Conservation (phyloP, 2,329 filamentous ascomycete species). For the Phaeosphaeriaceae sp. region DNA sequence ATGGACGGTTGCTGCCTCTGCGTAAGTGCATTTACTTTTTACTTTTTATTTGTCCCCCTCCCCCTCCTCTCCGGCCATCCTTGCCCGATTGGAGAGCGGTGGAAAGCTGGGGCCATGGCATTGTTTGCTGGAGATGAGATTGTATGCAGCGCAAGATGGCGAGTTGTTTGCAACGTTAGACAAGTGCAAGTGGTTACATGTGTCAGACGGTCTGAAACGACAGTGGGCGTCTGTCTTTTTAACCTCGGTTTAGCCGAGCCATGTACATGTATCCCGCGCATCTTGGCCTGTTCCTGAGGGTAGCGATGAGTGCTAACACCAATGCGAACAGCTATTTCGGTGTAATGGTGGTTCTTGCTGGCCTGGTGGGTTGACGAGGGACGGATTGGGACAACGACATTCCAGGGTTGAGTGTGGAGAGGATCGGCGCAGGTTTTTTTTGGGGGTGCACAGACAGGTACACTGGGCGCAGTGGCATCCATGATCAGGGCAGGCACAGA, state of each 20-base stretch:
- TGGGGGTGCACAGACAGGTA: slow-evolving; percentile 22
- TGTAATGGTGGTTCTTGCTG: slow-evolving; percentile 50
- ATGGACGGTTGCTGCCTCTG: slow-evolving; percentile 47
- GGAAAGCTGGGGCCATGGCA: background rate
- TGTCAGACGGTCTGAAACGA: slow-evolving; percentile 10
- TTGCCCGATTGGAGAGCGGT: slow-evolving; percentile 3
- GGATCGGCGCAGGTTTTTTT: slow-evolving; percentile 19
- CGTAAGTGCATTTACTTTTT: slow-evolving; percentile 45
- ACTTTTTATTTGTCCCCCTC: background rate
- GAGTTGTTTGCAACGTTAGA: background rate
- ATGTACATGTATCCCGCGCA: slow-evolving; percentile 1
- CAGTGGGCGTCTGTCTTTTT: slow-evolving; percentile 1
- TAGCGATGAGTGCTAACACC: slow-evolving; percentile 23
- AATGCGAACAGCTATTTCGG: slow-evolving; percentile 51
- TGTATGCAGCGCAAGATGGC: background rate
- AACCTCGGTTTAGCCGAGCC: slow-evolving; percentile 14
- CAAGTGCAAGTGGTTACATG: background rate
- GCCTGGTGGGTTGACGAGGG: slow-evolving; percentile 40
- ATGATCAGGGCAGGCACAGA: slow-evolving; percentile 1
- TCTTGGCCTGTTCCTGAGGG: slow-evolving; percentile 18
- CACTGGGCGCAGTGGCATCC: background rate
- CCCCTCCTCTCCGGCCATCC: too few species aligned
- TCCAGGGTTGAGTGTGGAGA: slow-evolving; percentile 2
- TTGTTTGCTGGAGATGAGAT: slow-evolving; percentile 1
- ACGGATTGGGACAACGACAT: slow-evolving; percentile 8